These are phyloP conservation scores for Rutstroemia sp. DNA, from an alignment of 2,329 filamentous ascomycete species.

Conservation along the genomic window DNA sequence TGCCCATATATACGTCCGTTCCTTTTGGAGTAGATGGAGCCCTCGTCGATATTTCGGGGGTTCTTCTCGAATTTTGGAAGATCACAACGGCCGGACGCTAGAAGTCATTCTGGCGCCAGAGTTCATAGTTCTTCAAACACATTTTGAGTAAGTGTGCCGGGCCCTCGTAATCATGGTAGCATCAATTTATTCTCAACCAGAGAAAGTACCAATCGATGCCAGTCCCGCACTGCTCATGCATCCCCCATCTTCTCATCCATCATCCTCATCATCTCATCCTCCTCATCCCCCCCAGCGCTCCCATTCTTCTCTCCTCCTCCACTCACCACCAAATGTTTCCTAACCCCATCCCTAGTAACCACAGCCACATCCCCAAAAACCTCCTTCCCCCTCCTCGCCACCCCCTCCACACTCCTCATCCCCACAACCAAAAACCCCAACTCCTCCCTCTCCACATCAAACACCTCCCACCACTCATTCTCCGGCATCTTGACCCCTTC, in stretches of 20 bases:
- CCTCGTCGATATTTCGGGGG: too few relatives aligned
- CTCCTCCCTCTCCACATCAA: slow-evolving; percentile 91
- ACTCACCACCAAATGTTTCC: slow-evolving; percentile 8
- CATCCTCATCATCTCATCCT: slow-evolving; percentile 24
- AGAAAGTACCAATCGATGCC: too few relatives aligned
- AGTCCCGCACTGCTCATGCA: not conserved
- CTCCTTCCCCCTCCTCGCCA: slow-evolving; percentile 17
- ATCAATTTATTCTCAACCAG: too few relatives aligned
- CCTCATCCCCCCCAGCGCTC: slow-evolving; percentile 19
- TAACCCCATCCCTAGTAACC: slow-evolving; percentile 20
- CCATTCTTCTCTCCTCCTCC: slow-evolving; percentile 3
- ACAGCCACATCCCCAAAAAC: slow-evolving; percentile 21
- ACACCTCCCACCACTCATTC: slow-evolving; percentile 94
- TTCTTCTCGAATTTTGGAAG: too few relatives aligned
- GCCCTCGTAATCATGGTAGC: too few relatives aligned
- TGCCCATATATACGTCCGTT: too few relatives aligned
- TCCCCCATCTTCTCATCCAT: slow-evolving; percentile 23
- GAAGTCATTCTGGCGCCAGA: too few relatives aligned
- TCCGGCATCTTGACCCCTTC: slow-evolving; percentile 70
- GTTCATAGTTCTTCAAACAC: too few relatives aligned
- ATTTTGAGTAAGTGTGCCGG: too few relatives aligned
- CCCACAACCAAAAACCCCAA: slow-evolving; percentile 87
- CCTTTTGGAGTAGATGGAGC: too few relatives aligned
- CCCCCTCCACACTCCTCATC: slow-evolving; percentile 70
- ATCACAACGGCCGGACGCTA: too few relatives aligned